Percentiles rank a stretch among this genome's conserved stretches.
These are phyloP conservation scores for Penicillium taxi DNA, from an alignment of 495 filamentous ascomycete species.

Conservation along the genomic window DNA sequence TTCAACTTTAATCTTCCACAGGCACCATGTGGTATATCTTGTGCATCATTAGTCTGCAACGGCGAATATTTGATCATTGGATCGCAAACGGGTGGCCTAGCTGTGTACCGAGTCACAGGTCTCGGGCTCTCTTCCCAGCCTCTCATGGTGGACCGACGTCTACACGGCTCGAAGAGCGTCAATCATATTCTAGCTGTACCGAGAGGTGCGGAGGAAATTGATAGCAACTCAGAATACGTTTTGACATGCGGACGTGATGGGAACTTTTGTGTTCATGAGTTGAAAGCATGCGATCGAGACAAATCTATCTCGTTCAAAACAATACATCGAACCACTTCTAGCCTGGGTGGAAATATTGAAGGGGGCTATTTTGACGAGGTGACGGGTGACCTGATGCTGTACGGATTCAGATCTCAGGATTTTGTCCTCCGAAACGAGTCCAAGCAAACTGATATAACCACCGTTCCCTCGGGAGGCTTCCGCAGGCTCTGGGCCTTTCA, in stretches of 20 bases:
- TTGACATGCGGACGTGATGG: constrained; percentile 71
- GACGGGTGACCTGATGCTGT: constrained; percentile 52
- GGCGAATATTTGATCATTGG: constrained; percentile 55
- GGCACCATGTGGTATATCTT: constrained; percentile 28
- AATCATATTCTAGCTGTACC: constrained; percentile 49
- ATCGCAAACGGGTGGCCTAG: constrained; percentile 54
- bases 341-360: constrained; percentile 62
- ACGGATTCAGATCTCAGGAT: constrained; percentile 68
- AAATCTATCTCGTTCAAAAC: constrained; percentile 25
- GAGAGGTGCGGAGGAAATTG: constrained; percentile 6
- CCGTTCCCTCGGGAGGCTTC: constrained; percentile 71
- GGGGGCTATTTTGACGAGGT: constrained; percentile 49
- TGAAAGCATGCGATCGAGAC: constrained; percentile 6
- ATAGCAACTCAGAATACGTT: constrained; percentile 18
- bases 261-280: constrained; percentile 50
- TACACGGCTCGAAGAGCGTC: constrained; percentile 60
- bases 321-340: constrained; percentile 48
- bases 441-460: constrained; percentile 53
- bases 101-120: constrained; percentile 38
- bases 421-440: constrained; percentile 78
- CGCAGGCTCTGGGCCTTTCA: constrained; percentile 65
- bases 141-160: constrained; percentile 18
- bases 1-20: constrained; percentile 22
- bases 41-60: constrained; percentile 29
- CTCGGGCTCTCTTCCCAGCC: constrained; percentile 14